phyloP scores from a whole-genome alignment of 495 filamentous ascomycete genomes.

The Hypoxylon fuscum region DNA sequence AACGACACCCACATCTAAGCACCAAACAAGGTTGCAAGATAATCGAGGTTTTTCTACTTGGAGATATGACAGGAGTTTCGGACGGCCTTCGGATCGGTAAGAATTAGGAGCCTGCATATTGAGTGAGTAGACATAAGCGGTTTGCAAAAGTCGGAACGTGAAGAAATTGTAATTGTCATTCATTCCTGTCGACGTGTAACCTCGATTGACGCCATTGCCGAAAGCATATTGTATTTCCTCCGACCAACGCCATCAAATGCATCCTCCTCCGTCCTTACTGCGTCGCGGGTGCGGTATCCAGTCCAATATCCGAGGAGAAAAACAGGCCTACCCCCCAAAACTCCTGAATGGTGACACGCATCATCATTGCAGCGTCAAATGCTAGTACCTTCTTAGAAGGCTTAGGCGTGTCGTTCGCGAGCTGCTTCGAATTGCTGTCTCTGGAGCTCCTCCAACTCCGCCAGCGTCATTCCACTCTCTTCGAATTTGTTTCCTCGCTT shows the following conservation, averaged over 20 bases:
- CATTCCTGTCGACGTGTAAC: conserved; percentile 13
- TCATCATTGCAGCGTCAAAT: not conserved
- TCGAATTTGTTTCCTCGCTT: conserved; percentile 98
- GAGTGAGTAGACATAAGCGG: not conserved
- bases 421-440: conserved; percentile 90
- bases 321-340: conserved; percentile 4
- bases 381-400: not conserved
- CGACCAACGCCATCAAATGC: conserved; percentile 35
- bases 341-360: not conserved
- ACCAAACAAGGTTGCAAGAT: not conserved
- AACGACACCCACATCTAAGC: not conserved
- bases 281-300: not conserved
- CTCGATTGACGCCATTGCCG: conserved; percentile 24
- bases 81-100: not conserved
- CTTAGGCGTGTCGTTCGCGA: conserved; percentile 55
- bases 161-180: conserved; percentile 12
- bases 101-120: not conserved
- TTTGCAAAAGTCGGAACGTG: not conserved
- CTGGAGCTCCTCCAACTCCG: conserved; percentile 87
- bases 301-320: conserved; percentile 6
- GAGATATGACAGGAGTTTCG: not conserved
- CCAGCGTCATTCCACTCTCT: conserved; percentile 86
- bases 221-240: conserved; percentile 15
- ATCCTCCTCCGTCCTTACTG: conserved; percentile 5
- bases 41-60: not conserved